Evolutionary conservation across 2,329 filamentous ascomycete species (phyloP).

Genomic region (Penicillium sp.): DNA sequence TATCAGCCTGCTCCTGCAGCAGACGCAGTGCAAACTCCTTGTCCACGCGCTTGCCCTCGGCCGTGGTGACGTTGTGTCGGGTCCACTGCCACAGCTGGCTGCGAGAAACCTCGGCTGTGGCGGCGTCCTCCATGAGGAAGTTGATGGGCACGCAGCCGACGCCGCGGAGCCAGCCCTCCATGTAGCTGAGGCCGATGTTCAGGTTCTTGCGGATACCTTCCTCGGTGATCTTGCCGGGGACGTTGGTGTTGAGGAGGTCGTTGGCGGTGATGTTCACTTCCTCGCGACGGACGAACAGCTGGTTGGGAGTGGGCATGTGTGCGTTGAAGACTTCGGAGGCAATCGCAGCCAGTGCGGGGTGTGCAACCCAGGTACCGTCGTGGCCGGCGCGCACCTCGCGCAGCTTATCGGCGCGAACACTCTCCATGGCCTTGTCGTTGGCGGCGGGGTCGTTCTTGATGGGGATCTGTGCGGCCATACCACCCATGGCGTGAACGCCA

Average conservation of each 20-base stretch:
- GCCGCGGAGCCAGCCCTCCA: slow-evolving; percentile 97
- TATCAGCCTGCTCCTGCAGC: slow-evolving; percentile 79
- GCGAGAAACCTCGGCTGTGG: slow-evolving; percentile 92
- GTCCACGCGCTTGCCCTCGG: slow-evolving; percentile 88
- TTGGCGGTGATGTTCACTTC: slow-evolving; percentile 83
- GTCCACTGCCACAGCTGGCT: slow-evolving; percentile 98
- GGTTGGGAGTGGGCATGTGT: slow-evolving; percentile 98
- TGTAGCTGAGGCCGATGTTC: slow-evolving; percentile 93
- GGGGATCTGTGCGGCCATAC: slow-evolving; percentile 98
- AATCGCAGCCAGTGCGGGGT: slow-evolving; percentile 85
- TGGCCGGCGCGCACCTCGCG: slow-evolving; percentile 93
- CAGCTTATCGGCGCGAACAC: slow-evolving; percentile 90
- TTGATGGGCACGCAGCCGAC: slow-evolving; percentile 97
- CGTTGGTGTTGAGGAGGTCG: slow-evolving; percentile 97
- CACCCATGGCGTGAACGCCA: slow-evolving; percentile 97
- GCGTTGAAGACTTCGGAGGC: slow-evolving; percentile 94
- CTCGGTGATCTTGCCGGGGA: slow-evolving; percentile 88
- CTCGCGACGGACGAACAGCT: slow-evolving; percentile 85
- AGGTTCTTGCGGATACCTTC: slow-evolving; percentile 96
- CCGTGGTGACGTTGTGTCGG: slow-evolving; percentile 69
- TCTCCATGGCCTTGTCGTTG: slow-evolving; percentile 93
- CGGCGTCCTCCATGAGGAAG: slow-evolving; percentile 97
- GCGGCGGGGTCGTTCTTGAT: slow-evolving; percentile 92
- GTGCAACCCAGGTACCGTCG: slow-evolving; percentile 96
- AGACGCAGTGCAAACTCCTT: slow-evolving; percentile 87